Conservation (phyloP, 371 early-diverging fungal species). For the Mucor circinelloides region DNA sequence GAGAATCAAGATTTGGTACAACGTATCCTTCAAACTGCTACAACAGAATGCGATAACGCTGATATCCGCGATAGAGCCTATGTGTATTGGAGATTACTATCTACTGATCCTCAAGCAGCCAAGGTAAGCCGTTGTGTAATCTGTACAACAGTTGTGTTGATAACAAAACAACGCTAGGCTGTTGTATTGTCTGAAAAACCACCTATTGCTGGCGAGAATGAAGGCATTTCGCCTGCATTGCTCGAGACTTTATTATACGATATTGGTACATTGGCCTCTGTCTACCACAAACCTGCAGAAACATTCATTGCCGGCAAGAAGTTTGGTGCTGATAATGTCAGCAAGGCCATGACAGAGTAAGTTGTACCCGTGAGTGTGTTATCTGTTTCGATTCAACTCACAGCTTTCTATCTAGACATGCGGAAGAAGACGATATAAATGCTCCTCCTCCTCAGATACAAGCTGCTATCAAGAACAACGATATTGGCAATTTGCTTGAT, state of each 20-base stretch:
- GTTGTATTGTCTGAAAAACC: constrained; percentile 90
- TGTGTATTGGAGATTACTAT: constrained; percentile 95
- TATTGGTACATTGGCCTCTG: constrained; percentile 87
- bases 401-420: constrained; percentile 32
- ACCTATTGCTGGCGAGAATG: constrained; percentile 84
- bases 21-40: constrained; percentile 83
- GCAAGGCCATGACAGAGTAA: constrained; percentile 53
- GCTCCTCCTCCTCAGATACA: constrained; percentile 55
- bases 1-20: constrained; percentile 88
- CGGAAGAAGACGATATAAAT: constrained; percentile 56
- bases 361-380: constrained; percentile 5
- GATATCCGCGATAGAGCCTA: constrained; percentile 96
- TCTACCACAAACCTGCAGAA: constrained; percentile 92
- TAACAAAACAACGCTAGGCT: constrained; percentile 26
- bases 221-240: constrained; percentile 76
- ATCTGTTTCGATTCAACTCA: neutral
- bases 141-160: neutral
- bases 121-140: constrained; percentile 37
- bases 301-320: constrained; percentile 74
- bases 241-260: constrained; percentile 89
- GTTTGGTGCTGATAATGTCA: constrained; percentile 62
- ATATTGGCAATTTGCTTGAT: constrained; percentile 57
- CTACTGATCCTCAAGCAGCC: constrained; percentile 89
- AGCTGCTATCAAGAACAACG: constrained; percentile 59
- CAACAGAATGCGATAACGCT: constrained; percentile 91